Evolutionary conservation across 1,284 basidiomycete genomes (phyloP), one percentile per base, ranked within the genome.

Genomic region (Marasmius tenuissimus): DNA sequence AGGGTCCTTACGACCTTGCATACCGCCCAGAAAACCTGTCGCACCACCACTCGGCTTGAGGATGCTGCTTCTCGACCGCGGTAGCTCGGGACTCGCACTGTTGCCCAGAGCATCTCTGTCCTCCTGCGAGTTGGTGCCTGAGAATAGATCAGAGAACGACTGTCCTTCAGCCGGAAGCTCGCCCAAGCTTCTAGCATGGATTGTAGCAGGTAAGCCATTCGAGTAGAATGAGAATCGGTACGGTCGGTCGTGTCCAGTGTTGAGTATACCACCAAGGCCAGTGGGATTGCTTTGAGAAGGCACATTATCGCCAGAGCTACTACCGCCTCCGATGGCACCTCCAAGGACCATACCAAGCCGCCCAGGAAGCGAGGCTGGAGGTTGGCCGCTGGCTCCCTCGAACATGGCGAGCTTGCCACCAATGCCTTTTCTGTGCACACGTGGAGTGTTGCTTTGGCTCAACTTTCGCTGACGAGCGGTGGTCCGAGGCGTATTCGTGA

Each of bases 201-300:
- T 98, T 1, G 97, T 98, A 0, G 94, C 91, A 1, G 92, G 89
- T 53, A 98, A 81, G 1, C 92, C 85, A 71, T 98, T 99, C 16
- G 95, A 98, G 77, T 99, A 99, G 79, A 99, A 99, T 0, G 97
- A 98, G 78, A 99, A 99, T 38, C 97, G 86, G 72, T 98, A 99
- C 7, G 96, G 97, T 71, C 93, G 81, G 69, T 96, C 94, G 71
- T 96, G 90, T 0, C 91, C 91, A 1, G 80, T 74, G 66, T 81
- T 74, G 37, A 81, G 71, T 40, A 84, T 77, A 3, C 78, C 78
- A 42, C 72, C 71, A 3, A 57, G 18, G 7, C 67, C 63, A 54
- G 66, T 27, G 45, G 22, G 66, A 59, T 62, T 61, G n/a, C 63
- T 59, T n/a, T 66, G 66, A 22, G 18, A 51, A 20, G 52, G 67